Base-by-base conservation (phyloP, 495 filamentous ascomycete genomes). In the Penicillium argentinense region DNA sequence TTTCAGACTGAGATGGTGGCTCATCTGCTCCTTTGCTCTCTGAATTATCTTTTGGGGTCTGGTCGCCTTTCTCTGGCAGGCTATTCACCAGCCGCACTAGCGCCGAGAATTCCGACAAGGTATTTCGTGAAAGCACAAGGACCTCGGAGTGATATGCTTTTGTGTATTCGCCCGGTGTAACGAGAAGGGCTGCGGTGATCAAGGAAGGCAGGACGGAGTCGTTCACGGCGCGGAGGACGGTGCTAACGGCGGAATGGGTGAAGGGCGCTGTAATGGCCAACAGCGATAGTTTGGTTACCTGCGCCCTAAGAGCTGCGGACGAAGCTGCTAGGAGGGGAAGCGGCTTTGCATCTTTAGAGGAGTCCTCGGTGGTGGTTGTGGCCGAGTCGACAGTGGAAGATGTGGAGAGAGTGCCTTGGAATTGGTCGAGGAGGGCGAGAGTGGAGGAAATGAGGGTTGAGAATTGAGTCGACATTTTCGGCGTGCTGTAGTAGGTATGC, bases 251-350 rank as follows among this genome's bases (percentile, higher is more conserved):
- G 0, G 86, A 80, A 4, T 85, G 81, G 0, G 90, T 90, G 64
- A 95, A 93, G 0, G 91, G 91, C 12, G 84, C 78, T 45, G 84
- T 93, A 54, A 95, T 87, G 2, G 91, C 78, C 2, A 96, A 78
- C 12, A 96, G 82, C 0, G 87, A 89, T 18, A 96, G 77, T 39
- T 93, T 95, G 24, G 91, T 96, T 5, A 83, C 79, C 56, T 95
- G 89, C 0, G 91, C 86, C 57, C 77, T 82, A 34, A 96, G 80
- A 3, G 89, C 72, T 17, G 71, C 73, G 1, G 86, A 76, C 1
- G 83, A 76, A 54, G 84, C 79, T 52, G 78, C 75, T 14, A 91
- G 81, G 42, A 91, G 72, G 63, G 73, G 49, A 56, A 88, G 73
- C 24, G 79, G 47, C 13, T 63, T 42, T 24, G 41, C 73, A 47